Evolutionary conservation across 805 yeast species (phyloP), one percentile per base, ranked within the genome.

Genomic region (Nakazawaea ernobii): DNA sequence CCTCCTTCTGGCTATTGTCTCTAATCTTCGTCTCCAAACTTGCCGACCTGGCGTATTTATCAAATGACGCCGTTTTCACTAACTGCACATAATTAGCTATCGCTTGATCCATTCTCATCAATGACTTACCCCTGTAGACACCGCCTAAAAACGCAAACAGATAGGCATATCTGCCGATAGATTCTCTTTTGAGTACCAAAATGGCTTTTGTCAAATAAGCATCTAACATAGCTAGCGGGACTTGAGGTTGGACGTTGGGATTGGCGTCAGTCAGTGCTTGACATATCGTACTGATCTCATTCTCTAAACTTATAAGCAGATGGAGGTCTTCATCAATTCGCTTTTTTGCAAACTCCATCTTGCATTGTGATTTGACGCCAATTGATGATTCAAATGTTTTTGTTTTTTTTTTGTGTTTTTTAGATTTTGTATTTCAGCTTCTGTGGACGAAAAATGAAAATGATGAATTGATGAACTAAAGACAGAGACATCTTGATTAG

Each of bases 51-150:
- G 14, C 15, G 38, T 43, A 43, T 29, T 32, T 36, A 4, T 36
- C 38, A 17, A 26, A 36, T 7, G 45, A 32, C 35, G n/a, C 30
- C 13, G 42, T 32, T 29, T 24, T 35, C 14, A 29, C 14, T 4
- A 46, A 27, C 15, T 41, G 49, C 29, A 42, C 44, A 32, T 41
- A 41, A 13, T n/a, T 30, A 6, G 38, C 42, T n/a, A 46, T 46
- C 45, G 36, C 38, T 26, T 30, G 32, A 17, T 46, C 36, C 4
- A 46, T 42, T 13, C 28, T 17, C 5, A 8, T 8, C 4, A 28
- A 28, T 17, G 39, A 14, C 24, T 20, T 15, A 8, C 29, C 41
- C 42, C 41, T 20, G 37, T 28, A 46, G n/a, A 8, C 32, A 24
- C 36, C 24, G 20, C 42, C 36, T 5, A 36, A 32, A 32, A 42